phyloP scores from a whole-genome alignment of 106 monocot species.

The Alisma plantagoaquatica region DNA sequence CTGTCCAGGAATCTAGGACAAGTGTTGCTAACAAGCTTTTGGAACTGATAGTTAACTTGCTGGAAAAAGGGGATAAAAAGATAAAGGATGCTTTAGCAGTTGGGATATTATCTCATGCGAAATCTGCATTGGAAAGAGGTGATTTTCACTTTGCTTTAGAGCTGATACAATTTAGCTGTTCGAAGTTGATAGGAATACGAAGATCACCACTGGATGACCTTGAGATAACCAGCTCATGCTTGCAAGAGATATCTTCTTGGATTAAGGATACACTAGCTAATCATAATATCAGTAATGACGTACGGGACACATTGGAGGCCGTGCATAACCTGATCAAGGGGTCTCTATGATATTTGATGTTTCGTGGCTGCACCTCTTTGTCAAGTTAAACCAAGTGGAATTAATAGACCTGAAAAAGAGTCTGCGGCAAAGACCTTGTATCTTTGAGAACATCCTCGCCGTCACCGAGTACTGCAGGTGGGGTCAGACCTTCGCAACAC shows the following conservation, averaged over 20 bases:
- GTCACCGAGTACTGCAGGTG: too few species aligned
- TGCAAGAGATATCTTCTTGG: slow-evolving; percentile 26
- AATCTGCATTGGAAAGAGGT: slow-evolving; percentile 23
- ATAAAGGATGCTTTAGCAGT: slow-evolving; percentile 42
- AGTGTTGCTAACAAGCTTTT: slow-evolving; percentile 29
- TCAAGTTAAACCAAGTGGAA: too few species aligned
- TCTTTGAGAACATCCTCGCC: too few species aligned
- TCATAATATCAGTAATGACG: slow-evolving; percentile 16
- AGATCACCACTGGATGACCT: slow-evolving; percentile 20
- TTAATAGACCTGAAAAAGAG: too few species aligned
- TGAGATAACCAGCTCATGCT: slow-evolving; percentile 10
- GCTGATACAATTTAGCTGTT: slow-evolving; percentile 42
- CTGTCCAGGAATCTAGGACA: slow-evolving; percentile 2
- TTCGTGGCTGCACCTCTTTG: too few species aligned
- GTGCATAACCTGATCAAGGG: too few species aligned
- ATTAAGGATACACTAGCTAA: slow-evolving; percentile 30
- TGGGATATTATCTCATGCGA: slow-evolving; percentile 22
- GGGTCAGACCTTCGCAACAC: too few species aligned
- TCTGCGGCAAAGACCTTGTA: too few species aligned
- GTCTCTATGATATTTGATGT: too few species aligned
- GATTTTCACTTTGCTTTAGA: slow-evolving; percentile 45
- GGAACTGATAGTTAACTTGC: slow-evolving; percentile 26
- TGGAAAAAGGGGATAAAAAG: slow-evolving; percentile 56
- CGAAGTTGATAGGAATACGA: slow-evolving; percentile 36
- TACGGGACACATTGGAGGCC: slow-evolving; percentile 30